Evolutionary conservation across 208 protist species (phyloP), one percentile per base, ranked within the genome.

Genomic region (Trypanosoma conorhini): DNA sequence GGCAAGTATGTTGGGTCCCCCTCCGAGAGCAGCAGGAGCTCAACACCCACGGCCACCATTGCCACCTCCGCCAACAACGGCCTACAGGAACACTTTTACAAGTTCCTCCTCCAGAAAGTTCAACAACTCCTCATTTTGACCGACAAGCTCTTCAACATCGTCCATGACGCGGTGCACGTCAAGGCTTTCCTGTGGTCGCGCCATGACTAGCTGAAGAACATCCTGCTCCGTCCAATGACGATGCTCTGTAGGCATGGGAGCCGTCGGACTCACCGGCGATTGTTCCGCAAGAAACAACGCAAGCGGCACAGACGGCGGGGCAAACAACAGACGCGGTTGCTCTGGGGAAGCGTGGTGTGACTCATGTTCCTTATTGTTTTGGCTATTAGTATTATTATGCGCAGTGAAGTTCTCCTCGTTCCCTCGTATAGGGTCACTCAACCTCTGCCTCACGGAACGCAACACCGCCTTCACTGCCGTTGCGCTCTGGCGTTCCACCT

Each of bases 141-240:
- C 74, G 52, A 83, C 63, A 13, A 78, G 67, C 24, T 72, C 60
- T 15, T 85, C 78, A 12, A 94, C 46, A 35, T 82, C 63, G n/a
- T 94, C 86, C 31, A 94, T 40, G 46, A 92, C 52, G 19, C 82
- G 83, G 60, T 89, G 82, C 58, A 94, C 77, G 22, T 94, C 82
- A 26, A 94, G 61, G 42, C 67, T 58, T 1, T 63, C 62, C 55
- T 71, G 72, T 46, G 88, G 88, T 26, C 79, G 71, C 1, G 72
- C 83, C 46, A 85, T 81, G 13, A 94, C 81, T 21, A 94, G 72
- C 26, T 76, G 82, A 26, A 94, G 9, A 30, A 94, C 69, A 63
- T 94, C 88, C 5, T 76, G 51, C 19, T 77, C 67, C 1, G 81
- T 82, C 72, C 89, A 70, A 5, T 75, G 51, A 9, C 60, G 28